Evolutionary conservation across 2,329 filamentous ascomycete genomes (phyloP).

Genomic region (Diatrype stigma): DNA sequence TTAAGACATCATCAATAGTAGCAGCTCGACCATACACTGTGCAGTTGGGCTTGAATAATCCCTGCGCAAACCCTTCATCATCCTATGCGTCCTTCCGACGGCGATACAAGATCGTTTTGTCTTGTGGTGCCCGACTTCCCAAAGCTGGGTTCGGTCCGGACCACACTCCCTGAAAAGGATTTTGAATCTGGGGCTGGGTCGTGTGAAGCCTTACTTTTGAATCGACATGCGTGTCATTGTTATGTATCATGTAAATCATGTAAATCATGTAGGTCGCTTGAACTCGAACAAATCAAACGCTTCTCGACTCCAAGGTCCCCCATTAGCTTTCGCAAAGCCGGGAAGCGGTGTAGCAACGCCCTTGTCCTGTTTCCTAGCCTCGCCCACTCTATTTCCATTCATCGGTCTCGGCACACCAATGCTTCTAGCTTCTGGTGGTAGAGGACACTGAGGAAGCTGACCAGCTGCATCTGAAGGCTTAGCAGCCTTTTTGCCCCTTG

Average conservation of each 20-base stretch:
- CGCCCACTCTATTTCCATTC: constrained; percentile 5
- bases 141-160: not conserved
- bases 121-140: not conserved
- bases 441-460: constrained; percentile 36
- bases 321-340: constrained; percentile 45
- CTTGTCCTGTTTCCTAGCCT: constrained; percentile 6
- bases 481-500: constrained; percentile 50
- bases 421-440: constrained; percentile 15
- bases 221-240: no score
- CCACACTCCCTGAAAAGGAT: not conserved
- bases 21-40: no score
- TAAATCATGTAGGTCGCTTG: constrained; percentile 49
- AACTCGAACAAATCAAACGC: constrained; percentile 62
- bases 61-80: no score
- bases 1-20: no score
- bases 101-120: not conserved
- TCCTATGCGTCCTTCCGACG: no score
- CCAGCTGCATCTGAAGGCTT: constrained; percentile 48
- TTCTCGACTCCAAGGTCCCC: constrained; percentile 66
- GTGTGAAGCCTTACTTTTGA: no score
- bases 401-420: not conserved
- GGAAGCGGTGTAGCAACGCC: constrained; percentile 26
- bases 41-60: no score
- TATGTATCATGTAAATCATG: no score
- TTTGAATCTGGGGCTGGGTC: not conserved